Evolutionary conservation across 164 flowering plant species (phyloP).

Genomic region (Annona squamosa): DNA sequence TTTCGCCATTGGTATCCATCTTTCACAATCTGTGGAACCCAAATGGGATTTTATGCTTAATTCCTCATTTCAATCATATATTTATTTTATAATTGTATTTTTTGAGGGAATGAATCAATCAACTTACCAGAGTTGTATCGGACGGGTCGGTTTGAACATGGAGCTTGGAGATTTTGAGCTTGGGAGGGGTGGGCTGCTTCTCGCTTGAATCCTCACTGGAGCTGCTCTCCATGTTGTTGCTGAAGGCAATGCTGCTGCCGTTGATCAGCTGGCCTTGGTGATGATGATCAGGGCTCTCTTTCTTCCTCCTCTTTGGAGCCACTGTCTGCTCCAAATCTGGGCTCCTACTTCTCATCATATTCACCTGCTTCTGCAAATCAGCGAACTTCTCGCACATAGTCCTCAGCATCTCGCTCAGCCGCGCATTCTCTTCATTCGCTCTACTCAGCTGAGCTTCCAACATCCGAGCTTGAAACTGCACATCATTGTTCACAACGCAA

Average conservation of each 20-base stretch:
- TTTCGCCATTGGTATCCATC: constrained; percentile 41
- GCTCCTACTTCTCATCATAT: background rate
- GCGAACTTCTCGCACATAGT: constrained; percentile 6
- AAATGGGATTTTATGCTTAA: background rate
- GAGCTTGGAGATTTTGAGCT: constrained; percentile 37
- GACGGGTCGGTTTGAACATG: constrained; percentile 35
- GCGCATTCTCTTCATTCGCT: constrained; percentile 3
- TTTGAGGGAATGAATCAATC: too few species aligned
- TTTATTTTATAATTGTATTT: too few species aligned
- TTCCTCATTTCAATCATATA: background rate
- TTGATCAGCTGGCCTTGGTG: background rate
- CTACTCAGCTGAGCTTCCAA: constrained; percentile 9
- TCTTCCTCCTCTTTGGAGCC: constrained; percentile 31
- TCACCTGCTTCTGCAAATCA: constrained; percentile 7
- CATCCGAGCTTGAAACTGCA: background rate
- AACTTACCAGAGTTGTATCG: constrained; percentile 56
- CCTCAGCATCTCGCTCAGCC: constrained; percentile 6
- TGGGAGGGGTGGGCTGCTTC: constrained; percentile 29
- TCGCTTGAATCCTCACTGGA: constrained; percentile 45
- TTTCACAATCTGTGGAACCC: constrained; percentile 14
- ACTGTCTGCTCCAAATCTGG: background rate
- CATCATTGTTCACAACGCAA: background rate
- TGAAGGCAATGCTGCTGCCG: constrained; percentile 3
- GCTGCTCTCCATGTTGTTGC: constrained; percentile 29
- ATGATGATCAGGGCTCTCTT: constrained; percentile 9